phyloP scores from a whole-genome alignment of 371 early-diverging fungal genomes.

The Syncephalastrum sp. region DNA sequence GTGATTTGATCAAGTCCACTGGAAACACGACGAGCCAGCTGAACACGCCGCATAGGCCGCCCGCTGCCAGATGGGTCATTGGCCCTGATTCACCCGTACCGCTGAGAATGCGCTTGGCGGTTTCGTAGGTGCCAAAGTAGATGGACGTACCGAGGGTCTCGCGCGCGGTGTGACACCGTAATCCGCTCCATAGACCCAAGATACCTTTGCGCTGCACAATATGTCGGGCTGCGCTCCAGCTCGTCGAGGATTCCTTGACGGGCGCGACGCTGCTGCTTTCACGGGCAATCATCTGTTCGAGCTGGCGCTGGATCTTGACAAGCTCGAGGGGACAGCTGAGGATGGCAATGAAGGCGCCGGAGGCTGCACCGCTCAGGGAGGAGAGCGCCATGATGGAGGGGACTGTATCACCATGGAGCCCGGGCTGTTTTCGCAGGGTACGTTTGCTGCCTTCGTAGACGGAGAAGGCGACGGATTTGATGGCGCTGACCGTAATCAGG shows the following conservation, averaged over 20 bases:
- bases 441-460: constrained; percentile 65
- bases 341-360: constrained; percentile 68
- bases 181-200: constrained; percentile 51
- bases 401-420: constrained; percentile 37
- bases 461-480: constrained; percentile 74
- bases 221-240: constrained; percentile 54
- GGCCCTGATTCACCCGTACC: constrained; percentile 46
- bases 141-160: constrained; percentile 76
- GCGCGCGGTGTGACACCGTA: constrained; percentile 41
- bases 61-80: constrained; percentile 70
- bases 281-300: constrained; percentile 54
- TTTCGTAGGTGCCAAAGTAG: constrained; percentile 78
- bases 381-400: constrained; percentile 45
- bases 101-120: constrained; percentile 60
- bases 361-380: constrained; percentile 59
- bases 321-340: constrained; percentile 77
- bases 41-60: constrained; percentile 74
- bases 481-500: constrained; percentile 69
- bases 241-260: constrained; percentile 22
- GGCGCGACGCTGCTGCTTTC: not conserved
- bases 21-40: constrained; percentile 83
- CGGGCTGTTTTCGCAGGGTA: constrained; percentile 19
- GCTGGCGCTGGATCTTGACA: constrained; percentile 78
- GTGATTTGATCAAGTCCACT: constrained; percentile 73
- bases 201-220: constrained; percentile 53